Conservation (phyloP, 1,284 basidiomycete genomes). For the Pyrrhoderma noxium region DNA sequence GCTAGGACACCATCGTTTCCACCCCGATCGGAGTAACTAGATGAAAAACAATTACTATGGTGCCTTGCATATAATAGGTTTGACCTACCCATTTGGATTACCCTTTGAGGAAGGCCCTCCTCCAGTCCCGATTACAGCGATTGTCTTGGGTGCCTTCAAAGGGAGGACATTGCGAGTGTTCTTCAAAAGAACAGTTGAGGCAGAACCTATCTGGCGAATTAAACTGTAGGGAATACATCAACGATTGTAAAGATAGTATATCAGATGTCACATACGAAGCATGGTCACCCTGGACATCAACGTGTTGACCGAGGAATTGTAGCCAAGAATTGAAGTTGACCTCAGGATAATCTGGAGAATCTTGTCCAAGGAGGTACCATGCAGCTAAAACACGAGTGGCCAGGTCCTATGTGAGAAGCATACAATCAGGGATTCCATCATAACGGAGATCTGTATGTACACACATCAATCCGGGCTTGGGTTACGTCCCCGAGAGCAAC, state of each 20-base stretch:
- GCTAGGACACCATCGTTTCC: slow-evolving; percentile 33
- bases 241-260: background rate
- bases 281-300: slow-evolving; percentile 56
- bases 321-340: slow-evolving; percentile 48
- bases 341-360: slow-evolving; percentile 40
- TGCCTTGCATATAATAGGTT: slow-evolving; percentile 22
- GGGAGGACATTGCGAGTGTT: slow-evolving; percentile 50
- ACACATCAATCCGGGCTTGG: slow-evolving; percentile 38
- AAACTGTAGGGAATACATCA: slow-evolving; percentile 28
- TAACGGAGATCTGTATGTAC: background rate
- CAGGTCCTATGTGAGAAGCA: slow-evolving; percentile 41
- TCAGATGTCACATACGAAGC: slow-evolving; percentile 30
- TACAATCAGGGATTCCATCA: background rate
- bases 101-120: slow-evolving; percentile 34
- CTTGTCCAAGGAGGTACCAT: slow-evolving; percentile 35
- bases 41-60: background rate
- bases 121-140: slow-evolving; percentile 41
- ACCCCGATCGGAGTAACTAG: slow-evolving; percentile 17
- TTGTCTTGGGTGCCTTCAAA: slow-evolving; percentile 35
- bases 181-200: slow-evolving; percentile 72
- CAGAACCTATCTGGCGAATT: slow-evolving; percentile 58
- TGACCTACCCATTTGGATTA: slow-evolving; percentile 29
- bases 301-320: slow-evolving; percentile 36
- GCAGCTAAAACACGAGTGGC: slow-evolving; percentile 55
- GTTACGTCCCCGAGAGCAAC: slow-evolving; percentile 38